These are phyloP conservation scores for Amanita pallidorosea DNA, from an alignment of 768 basidiomycete genomes.

Conservation along the genomic window DNA sequence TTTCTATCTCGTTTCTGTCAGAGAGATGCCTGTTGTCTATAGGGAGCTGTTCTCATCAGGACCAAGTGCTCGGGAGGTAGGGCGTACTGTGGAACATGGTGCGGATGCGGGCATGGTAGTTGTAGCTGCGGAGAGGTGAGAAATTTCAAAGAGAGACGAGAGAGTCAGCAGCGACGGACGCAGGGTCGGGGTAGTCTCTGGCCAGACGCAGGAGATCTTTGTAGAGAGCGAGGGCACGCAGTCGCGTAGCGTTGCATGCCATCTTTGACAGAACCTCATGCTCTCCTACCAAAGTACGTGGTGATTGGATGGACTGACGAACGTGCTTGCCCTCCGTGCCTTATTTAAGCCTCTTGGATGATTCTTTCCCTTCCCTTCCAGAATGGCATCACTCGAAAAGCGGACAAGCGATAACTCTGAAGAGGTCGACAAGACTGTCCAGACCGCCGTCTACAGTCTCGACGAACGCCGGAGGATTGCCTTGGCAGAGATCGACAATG, in stretches of 20 bases:
- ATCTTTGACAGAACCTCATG: not conserved
- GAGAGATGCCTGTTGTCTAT: slow-evolving; percentile 60
- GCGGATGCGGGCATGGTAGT: slow-evolving; percentile 67
- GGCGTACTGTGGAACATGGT: slow-evolving; percentile 62
- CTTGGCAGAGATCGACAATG: slow-evolving; percentile 80
- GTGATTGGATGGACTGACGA: not conserved
- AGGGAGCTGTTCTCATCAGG: not conserved
- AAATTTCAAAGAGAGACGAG: not conserved
- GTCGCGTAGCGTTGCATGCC: slow-evolving; percentile 31
- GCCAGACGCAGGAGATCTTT: slow-evolving; percentile 77
- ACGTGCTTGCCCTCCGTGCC: not conserved
- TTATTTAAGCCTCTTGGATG: not conserved
- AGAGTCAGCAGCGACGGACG: slow-evolving; percentile 34
- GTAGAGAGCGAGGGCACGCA: slow-evolving; percentile 63
- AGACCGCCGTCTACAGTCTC: slow-evolving; percentile 29
- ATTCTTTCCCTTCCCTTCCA: slow-evolving; percentile 1
- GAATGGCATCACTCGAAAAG: slow-evolving; percentile 28
- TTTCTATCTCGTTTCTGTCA: slow-evolving; percentile 64
- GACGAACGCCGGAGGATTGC: slow-evolving; percentile 73
- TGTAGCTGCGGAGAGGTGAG: slow-evolving; percentile 37
- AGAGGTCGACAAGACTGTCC: slow-evolving; percentile 9
- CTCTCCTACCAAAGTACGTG: slow-evolving; percentile 7
- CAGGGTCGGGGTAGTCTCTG: slow-evolving; percentile 73
- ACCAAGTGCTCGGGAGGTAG: no score
- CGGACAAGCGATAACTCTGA: slow-evolving; percentile 22